These are phyloP conservation scores for Diaporthe ilicicola DNA, from an alignment of 2,329 filamentous ascomycete species.

Conservation along the genomic window DNA sequence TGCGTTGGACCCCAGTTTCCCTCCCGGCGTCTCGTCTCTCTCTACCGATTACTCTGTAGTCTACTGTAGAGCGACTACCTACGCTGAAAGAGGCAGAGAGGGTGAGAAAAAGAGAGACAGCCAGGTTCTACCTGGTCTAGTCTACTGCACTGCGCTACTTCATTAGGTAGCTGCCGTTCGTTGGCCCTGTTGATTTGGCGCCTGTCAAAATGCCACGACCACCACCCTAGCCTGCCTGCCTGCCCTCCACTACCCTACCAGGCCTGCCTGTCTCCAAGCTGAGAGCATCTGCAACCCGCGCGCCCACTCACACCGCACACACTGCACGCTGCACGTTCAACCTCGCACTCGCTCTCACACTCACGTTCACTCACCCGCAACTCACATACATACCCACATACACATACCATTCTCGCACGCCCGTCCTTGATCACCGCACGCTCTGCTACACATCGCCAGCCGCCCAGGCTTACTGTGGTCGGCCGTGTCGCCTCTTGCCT, in stretches of 20 bases:
- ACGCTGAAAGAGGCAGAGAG: neutral
- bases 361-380: slow-evolving; percentile 7
- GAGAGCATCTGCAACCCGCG: slow-evolving; percentile 17
- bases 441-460: slow-evolving; percentile 1
- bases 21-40: neutral
- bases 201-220: slow-evolving; percentile 33
- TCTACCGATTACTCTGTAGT: no score
- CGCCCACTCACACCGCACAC: neutral
- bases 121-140: neutral
- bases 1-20: neutral
- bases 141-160: neutral
- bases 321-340: neutral
- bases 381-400: neutral
- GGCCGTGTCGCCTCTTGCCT: neutral
- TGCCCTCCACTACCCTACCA: neutral
- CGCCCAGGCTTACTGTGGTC: neutral
- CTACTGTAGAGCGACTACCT: no score
- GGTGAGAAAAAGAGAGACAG: neutral
- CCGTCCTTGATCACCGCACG: neutral
- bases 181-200: slow-evolving; percentile 23
- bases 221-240: slow-evolving; percentile 2
- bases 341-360: slow-evolving; percentile 1
- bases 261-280: slow-evolving; percentile 8
- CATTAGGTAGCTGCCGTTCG: slow-evolving; percentile 7
- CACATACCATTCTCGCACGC: neutral